Evolutionary conservation across 306 rosid genomes (phyloP).

Genomic region (Glycine tomentella): DNA sequence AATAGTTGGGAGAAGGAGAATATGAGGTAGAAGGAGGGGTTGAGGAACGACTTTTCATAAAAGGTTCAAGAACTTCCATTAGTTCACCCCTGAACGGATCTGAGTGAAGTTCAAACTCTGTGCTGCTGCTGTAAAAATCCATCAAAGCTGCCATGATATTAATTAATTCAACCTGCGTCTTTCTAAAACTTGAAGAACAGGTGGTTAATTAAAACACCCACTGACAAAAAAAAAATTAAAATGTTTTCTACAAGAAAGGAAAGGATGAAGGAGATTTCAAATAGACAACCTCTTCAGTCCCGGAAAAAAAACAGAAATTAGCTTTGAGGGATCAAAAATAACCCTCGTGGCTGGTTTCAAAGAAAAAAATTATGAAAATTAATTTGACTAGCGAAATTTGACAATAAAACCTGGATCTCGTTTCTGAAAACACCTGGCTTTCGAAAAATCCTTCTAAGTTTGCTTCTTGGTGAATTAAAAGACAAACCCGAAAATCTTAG

Average conservation of each 20-base stretch:
- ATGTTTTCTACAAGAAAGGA: slow-evolving; percentile 38
- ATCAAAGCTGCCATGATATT: slow-evolving; percentile 66
- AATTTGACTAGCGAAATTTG: background rate
- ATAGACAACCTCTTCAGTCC: slow-evolving; percentile 78
- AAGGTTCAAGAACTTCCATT: slow-evolving; percentile 99
- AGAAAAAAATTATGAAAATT: too few species aligned
- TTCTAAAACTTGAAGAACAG: slow-evolving; percentile 74
- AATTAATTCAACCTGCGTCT: slow-evolving; percentile 62
- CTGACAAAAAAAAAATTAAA: too few species aligned
- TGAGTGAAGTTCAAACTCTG: slow-evolving; percentile 51
- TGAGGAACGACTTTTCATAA: slow-evolving; percentile 68
- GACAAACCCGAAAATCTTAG: slow-evolving; percentile 88
- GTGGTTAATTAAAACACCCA: slow-evolving; percentile 17
- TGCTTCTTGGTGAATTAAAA: slow-evolving; percentile 58
- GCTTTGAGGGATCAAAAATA: slow-evolving; percentile 60
- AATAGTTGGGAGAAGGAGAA: slow-evolving; percentile 37
- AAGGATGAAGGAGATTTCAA: slow-evolving; percentile 66
- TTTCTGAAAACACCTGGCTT: slow-evolving; percentile 99
- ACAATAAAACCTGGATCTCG: slow-evolving; percentile 78
- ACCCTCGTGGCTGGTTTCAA: slow-evolving; percentile 12
- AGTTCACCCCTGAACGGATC: slow-evolving; percentile 81
- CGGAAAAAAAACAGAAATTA: background rate
- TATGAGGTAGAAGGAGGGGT: slow-evolving; percentile 45
- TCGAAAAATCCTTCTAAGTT: slow-evolving; percentile 80
- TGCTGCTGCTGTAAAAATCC: slow-evolving; percentile 67